phyloP scores from a whole-genome alignment of 176 grass and related monocot species.

The Zoysia japonica region DNA sequence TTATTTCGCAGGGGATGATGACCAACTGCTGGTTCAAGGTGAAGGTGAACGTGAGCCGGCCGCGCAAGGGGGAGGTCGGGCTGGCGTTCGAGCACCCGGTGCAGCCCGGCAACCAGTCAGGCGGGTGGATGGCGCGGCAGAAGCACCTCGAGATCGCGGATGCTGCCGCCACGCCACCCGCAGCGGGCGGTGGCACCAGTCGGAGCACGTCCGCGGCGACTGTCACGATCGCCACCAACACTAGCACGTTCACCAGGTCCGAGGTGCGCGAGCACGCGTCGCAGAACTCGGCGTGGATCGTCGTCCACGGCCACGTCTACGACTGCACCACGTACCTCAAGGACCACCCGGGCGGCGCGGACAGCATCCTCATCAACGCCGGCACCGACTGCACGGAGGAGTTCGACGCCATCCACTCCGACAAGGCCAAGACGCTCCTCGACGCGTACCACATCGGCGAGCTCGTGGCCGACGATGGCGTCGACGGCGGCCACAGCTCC shows the following conservation, averaged over 20 bases:
- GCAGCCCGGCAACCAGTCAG: conserved; percentile 66
- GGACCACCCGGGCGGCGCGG: conserved; percentile 83
- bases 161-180: neutral
- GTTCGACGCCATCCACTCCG: conserved; percentile 92
- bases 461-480: conserved; percentile 28
- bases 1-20: conserved; percentile 80
- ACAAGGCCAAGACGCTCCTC: conserved; percentile 59
- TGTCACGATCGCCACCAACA: neutral
- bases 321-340: conserved; percentile 82
- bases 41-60: conserved; percentile 62
- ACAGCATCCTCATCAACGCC: conserved; percentile 94
- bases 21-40: conserved; percentile 95
- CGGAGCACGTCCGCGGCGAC: conserved; percentile 43
- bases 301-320: conserved; percentile 81
- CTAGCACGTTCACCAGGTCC: conserved; percentile 33
- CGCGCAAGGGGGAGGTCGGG: conserved; percentile 60
- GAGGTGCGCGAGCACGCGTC: conserved; percentile 68
- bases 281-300: conserved; percentile 74
- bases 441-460: conserved; percentile 70
- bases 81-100: conserved; percentile 73
- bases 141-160: conserved; percentile 46
- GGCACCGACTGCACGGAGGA: conserved; percentile 90
- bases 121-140: conserved; percentile 77
- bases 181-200: neutral
- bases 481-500: neutral